Evolutionary conservation across 768 basidiomycete species (phyloP), one percentile per base, ranked within the genome.

Genomic region (Gloeopeniophorella convolvens): DNA sequence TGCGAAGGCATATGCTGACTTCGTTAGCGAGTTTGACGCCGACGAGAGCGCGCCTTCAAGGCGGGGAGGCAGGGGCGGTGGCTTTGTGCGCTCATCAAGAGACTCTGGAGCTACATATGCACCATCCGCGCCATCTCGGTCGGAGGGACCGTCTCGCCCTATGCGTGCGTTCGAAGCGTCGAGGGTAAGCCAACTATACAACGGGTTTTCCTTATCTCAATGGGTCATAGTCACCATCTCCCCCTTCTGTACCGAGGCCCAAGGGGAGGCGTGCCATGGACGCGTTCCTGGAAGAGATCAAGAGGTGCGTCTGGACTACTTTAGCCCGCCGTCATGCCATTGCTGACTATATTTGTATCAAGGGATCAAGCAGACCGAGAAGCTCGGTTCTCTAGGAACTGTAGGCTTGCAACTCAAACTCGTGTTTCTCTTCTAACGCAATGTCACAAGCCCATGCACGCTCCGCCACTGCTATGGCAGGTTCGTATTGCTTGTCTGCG

Each of bases 231-330:
- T 73, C 75, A 0, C 76, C 78, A n/a, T 83, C 88, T 20, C 79
- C 83, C 3, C 59, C 72, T 20, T 63, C 61, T 50, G 70, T 65
- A 5, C 77, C 82, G 1, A 91, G 83, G 63, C 83, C 89, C 0
- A 96, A 91, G 65, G 96, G 96, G 3, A 96, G 91, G 65, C 80
- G 95, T 43, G 91, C 89, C 1, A 98, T 98, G 91, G 94, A 97
- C 66, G 68, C 84, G 2, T 99, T 98, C 64, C 72, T 99, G 43
- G 93, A 96, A 60, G 93, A 99, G 70, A 90, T 99, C 51, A 98
- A 98, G 70, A 80, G 80, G 95, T 87, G 40, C 18, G 72, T 50
- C 33, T 8, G 16, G 30, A 11, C 8, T 43, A 16, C 43, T 56
- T 10, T 7, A 15, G 3, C 6, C 7, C 18, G 40, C n/a, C 5